A percentile compares a stretch with the other conserved stretches of the same genome.
Conservation (phyloP, 768 basidiomycete genomes). For the Russula olivacea region DNA sequence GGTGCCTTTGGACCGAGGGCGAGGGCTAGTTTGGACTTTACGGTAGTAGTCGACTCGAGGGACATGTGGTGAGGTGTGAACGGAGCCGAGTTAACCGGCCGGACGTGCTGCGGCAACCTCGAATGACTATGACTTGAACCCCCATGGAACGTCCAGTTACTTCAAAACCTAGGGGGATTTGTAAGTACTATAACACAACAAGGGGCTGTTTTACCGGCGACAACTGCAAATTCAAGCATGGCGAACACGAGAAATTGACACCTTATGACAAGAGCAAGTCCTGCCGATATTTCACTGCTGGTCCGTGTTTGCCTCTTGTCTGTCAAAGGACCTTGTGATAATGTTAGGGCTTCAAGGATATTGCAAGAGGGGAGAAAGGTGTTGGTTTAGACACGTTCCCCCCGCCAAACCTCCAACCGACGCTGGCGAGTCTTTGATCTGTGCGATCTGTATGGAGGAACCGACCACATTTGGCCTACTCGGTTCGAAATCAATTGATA, state of each 20-base stretch:
- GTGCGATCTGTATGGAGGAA: conserved; percentile 71
- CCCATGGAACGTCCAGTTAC: conserved; percentile 48
- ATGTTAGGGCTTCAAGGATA: conserved; percentile 42
- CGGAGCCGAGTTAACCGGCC: conserved; percentile 7
- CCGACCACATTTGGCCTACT: conserved; percentile 65
- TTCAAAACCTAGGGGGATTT: conserved; percentile 65
- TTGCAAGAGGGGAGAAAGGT: conserved; percentile 61
- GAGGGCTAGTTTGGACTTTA: conserved; percentile 60
- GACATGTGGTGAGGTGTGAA: conserved; percentile 46
- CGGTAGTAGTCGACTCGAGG: conserved; percentile 64
- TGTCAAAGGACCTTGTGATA: no score
- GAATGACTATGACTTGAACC: conserved; percentile 22
- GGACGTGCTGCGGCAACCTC: conserved; percentile 1
- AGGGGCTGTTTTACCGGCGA: conserved; percentile 67
- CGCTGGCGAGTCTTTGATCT: conserved; percentile 42
- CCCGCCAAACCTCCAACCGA: conserved; percentile 14
- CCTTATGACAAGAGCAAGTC: conserved; percentile 67
- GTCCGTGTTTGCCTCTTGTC: conserved; percentile 32
- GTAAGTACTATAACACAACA: conserved; percentile 55
- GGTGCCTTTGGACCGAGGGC: conserved; percentile 57
- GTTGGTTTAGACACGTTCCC: conserved; percentile 67
- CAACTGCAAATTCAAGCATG: conserved; percentile 74
- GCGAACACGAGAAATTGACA: conserved; percentile 45
- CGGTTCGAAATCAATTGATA: conserved; percentile 35
- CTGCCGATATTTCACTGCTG: conserved; percentile 59